Evolutionary conservation across 768 basidiomycete species (phyloP), one percentile per base, ranked within the genome.

Genomic region (Kwoniella dendrophila): DNA sequence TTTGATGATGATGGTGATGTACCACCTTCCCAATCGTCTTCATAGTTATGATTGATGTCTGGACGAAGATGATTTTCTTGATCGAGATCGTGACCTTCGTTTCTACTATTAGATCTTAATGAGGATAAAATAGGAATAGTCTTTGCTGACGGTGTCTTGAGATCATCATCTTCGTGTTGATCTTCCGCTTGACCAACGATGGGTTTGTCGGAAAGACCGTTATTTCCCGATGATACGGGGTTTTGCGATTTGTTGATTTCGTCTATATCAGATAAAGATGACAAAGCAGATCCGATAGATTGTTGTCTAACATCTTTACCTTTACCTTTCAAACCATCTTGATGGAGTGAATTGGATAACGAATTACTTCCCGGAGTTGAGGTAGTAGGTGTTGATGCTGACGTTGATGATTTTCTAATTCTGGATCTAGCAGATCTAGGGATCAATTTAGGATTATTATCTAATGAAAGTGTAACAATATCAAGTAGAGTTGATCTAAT

Each of bases 381-480:
- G 22, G 32, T 34, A 3, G 43, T 47, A 18, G 43, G 33, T 16
- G 26, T 32, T 2, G 50, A 34, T 11, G 50, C 59, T 7, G 49
- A 52, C 7, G 69, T 62, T 20, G 73, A 62, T 18, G 48, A 63
- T 7, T 72, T 53, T 3, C 65, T 56, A 27, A 85, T 88, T 33
- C 34, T 51, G 84, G 40, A 20, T 49, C 63, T 68, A 18, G 73
- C 70, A 0, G 66, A 66, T 20, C 62, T 57, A 1, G 93, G 93
- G 33, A 94, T 83, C 66, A 95, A 82, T 6, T 87, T 86, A 4
- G 88, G 87, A 73, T 96, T 92, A 18, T 85, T 87, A 77, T 96
- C 92, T 52, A 96, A 84, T 73, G 91, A 92, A 30, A 94, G 82
- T 4, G 88, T 86, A 24, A 96, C 91, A 59, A 95, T 86, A 61